Evolutionary conservation across 169 alveolate species (phyloP), one percentile per base, ranked within the genome.

Genomic region (Sarcocystis neurona): DNA sequence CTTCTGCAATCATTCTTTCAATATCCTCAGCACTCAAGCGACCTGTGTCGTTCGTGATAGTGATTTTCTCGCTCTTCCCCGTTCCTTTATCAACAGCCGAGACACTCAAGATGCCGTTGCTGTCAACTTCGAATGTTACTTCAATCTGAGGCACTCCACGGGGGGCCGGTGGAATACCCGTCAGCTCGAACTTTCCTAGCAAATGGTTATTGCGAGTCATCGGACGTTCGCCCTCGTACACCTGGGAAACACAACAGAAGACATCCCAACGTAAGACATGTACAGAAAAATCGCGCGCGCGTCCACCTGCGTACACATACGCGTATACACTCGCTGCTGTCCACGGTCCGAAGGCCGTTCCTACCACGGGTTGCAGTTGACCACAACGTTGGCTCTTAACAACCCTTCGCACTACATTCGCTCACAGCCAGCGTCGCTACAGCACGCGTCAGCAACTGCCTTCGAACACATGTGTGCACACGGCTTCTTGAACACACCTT

Each of bases 141-240:
- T 97, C 98, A 87, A 97, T 97, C 95, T 97, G 98, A 47, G 99
- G 99, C 75, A 94, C 96, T 63, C 99, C 99, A 88, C 99, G 96
- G 10, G 98, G 98, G 12, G 99, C 98, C 4, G 98, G 99, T 27
- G 98, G 98, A 80, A 97, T 97, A 46, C 98, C 98, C 79, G 97
- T 94, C 27, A 98, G 96, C 95, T 98, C 99, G 79, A 98, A 98
- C 93, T 97, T 96, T 72, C 99, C 99, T 58, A 98, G 96, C 78
- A 94, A 85, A 93, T 98, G 98, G 94, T 98, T 98, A 91, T 97
- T 98, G 97, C 97, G 97, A 39, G 98, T 96, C 97, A 97, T 94
- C n/a, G 99, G 97, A 77, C 99, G 97, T 93, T 98, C 99, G 39
- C 99, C 99, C 94, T 98, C 99, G 92, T 92, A 98, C 86, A 97